Evolutionary conservation across 768 basidiomycete species (phyloP).

Genomic region (Termitomyces sp.): DNA sequence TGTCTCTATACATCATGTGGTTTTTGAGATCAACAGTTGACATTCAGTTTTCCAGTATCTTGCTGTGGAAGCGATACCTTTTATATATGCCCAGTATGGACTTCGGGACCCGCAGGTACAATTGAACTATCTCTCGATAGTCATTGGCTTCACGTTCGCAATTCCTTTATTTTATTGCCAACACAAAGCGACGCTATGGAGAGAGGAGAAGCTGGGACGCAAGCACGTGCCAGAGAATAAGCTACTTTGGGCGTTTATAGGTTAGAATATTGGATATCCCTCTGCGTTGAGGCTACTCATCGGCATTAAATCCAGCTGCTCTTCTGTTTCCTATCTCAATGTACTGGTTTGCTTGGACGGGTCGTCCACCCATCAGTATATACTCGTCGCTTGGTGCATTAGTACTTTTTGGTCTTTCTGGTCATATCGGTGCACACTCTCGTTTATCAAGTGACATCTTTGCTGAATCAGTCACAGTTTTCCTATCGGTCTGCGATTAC

Average conservation of each 20-base stretch:
- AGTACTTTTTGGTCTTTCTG: constrained; percentile 14
- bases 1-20: neutral
- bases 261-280: neutral
- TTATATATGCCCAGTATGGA: constrained; percentile 16
- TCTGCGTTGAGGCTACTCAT: neutral
- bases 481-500: constrained; percentile 17
- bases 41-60: constrained; percentile 11
- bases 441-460: neutral
- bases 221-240: constrained; percentile 17
- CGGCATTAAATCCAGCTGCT: constrained; percentile 8
- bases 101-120: constrained; percentile 12
- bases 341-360: constrained; percentile 20
- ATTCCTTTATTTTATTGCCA: constrained; percentile 15
- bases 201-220: constrained; percentile 13
- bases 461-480: constrained; percentile 7
- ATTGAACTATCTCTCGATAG: constrained; percentile 12
- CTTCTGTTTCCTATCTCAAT: constrained; percentile 17
- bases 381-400: constrained; percentile 16
- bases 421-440: constrained; percentile 14
- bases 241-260: constrained; percentile 16
- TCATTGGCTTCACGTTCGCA: constrained; percentile 13
- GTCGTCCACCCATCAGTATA: constrained; percentile 13
- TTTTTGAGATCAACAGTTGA: neutral
- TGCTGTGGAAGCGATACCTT: constrained; percentile 15
- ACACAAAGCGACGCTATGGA: constrained; percentile 6